Percentiles rank a stretch among this genome's conserved stretches.
These are phyloP conservation scores for Croton setiger DNA, from an alignment of 441 rosid genomes.

Conservation along the genomic window DNA sequence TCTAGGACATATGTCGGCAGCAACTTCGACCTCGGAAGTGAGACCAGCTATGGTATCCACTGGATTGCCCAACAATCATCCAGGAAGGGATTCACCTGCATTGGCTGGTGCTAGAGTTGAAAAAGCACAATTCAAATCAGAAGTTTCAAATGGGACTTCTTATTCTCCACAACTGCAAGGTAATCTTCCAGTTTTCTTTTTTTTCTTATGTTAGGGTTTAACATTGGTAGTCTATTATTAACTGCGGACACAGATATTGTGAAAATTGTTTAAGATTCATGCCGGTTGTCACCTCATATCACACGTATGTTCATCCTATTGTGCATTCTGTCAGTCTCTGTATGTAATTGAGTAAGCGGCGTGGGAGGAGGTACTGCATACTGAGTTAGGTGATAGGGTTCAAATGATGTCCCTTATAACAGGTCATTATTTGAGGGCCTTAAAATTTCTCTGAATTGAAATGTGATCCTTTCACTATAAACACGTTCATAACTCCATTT, in stretches of 20 bases:
- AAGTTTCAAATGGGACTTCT: constrained; percentile 46
- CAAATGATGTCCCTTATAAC: background rate
- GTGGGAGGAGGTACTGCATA: background rate
- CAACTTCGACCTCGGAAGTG: constrained; percentile 37
- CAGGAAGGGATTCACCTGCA: constrained; percentile 44
- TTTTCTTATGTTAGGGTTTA: background rate
- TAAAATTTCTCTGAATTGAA: background rate
- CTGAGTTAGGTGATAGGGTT: background rate
- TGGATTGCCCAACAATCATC: constrained; percentile 39
- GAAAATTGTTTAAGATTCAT: background rate
- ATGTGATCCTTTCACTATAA: background rate
- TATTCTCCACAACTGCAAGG: constrained; percentile 42
- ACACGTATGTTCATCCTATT: background rate
- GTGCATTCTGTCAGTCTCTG: background rate
- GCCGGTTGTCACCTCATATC: background rate
- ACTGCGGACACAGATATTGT: background rate
- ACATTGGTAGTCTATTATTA: background rate
- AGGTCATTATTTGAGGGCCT: background rate
- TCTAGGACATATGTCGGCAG: constrained; percentile 33
- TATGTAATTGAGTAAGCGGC: background rate
- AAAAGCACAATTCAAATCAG: constrained; percentile 40
- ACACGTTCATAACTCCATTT: background rate
- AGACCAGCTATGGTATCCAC: constrained; percentile 36
- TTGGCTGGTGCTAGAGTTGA: constrained; percentile 44
- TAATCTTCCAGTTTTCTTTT: constrained; percentile 24